phyloP scores from a whole-genome alignment of 345 rosid species.

The Syzygium oleosum region DNA sequence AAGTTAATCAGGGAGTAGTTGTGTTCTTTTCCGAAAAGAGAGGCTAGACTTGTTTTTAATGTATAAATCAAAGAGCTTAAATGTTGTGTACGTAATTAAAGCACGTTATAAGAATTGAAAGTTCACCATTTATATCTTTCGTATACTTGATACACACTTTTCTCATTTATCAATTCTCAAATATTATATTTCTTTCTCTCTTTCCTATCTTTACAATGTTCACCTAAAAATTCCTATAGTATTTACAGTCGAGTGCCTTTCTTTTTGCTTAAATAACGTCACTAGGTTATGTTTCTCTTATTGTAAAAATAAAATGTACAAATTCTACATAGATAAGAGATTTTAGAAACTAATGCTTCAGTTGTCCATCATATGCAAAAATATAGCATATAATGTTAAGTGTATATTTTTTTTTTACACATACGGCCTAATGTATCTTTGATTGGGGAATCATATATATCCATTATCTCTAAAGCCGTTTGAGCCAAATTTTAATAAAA shows the following conservation, averaged over 20 bases:
- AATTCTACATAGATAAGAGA: neutral
- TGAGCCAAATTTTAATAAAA: neutral
- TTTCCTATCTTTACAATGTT: neutral
- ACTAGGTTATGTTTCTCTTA: neutral
- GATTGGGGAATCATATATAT: neutral
- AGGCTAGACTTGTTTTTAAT: no score
- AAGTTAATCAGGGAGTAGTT: neutral
- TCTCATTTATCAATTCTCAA: neutral
- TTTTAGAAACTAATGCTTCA: neutral
- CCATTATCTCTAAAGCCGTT: neutral
- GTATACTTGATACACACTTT: neutral
- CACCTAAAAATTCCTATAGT: neutral
- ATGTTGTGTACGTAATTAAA: neutral
- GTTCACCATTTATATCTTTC: neutral
- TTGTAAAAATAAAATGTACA: neutral
- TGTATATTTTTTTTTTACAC: neutral
- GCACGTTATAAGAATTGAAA: neutral
- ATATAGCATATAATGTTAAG: neutral
- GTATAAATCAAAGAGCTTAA: neutral
- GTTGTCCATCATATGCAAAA: neutral
- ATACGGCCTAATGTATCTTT: neutral
- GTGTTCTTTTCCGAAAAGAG: no score
- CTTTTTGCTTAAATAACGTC: neutral
- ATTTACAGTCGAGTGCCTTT: neutral
- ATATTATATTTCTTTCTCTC: neutral